Conservation (phyloP, 768 basidiomycete genomes). For the Xanthoconium purpureum region DNA sequence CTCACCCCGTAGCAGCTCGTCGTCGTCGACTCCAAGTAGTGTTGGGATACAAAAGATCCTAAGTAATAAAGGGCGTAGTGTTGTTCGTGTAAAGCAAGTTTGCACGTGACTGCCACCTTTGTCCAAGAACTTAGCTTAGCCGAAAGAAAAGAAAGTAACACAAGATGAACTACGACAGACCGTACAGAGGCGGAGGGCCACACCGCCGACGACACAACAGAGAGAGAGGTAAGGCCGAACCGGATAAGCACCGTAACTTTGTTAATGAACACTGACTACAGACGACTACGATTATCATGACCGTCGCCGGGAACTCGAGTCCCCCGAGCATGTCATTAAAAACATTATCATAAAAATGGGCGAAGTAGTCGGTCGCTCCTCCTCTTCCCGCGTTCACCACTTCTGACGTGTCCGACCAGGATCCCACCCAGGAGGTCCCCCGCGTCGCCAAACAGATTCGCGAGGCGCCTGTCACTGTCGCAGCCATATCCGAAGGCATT, state of each 20-base stretch:
- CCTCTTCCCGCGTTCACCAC: neutral
- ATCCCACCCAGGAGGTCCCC: slow-evolving; percentile 65
- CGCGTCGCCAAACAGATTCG: slow-evolving; percentile 64
- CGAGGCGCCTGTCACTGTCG: slow-evolving; percentile 56
- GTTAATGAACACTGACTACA: slow-evolving; percentile 22
- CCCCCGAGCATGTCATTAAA: slow-evolving; percentile 71
- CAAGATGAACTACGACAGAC: slow-evolving; percentile 60
- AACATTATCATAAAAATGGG: slow-evolving; percentile 68
- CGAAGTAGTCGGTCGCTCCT: slow-evolving; percentile 65
- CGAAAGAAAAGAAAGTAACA: no score
- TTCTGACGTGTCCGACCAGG: slow-evolving; percentile 40
- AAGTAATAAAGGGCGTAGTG: no score
- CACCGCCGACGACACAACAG: slow-evolving; percentile 44
- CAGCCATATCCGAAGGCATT: slow-evolving; percentile 69
- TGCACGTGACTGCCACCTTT: slow-evolving; percentile 22
- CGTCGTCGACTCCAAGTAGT: no score
- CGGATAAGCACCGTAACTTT: neutral
- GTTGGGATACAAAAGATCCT: no score
- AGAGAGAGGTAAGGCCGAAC: slow-evolving; percentile 49
- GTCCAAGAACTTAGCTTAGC: no score
- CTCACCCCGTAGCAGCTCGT: no score
- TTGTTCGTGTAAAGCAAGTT: neutral
- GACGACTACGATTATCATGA: slow-evolving; percentile 64
- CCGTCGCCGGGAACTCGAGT: slow-evolving; percentile 64
- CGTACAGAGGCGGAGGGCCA: slow-evolving; percentile 43